Evolutionary conservation across 768 basidiomycete species (phyloP), one percentile per base, ranked within the genome.

Genomic region (Galerina marginata): DNA sequence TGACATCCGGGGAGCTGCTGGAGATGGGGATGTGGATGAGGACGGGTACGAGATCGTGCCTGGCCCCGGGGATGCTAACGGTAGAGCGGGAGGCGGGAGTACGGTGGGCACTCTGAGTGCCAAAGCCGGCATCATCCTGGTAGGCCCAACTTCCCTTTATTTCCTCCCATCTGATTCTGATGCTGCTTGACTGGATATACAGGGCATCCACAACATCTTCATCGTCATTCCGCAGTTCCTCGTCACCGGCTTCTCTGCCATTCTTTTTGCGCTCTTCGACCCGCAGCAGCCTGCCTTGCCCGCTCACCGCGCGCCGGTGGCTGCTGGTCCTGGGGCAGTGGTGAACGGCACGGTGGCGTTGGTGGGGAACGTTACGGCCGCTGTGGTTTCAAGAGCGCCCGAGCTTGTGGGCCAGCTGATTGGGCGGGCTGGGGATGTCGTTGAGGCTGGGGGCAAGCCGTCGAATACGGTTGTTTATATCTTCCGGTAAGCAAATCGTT

Each of bases 121-220:
- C 6, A 95, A 95, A 72, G 92, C 95, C 0, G 96, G 96, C 6
- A 89, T 94, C 43, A 94, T 95, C 54, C 75, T 95, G 60, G 91
- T 93, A 64, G 60, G 88, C 81, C 49, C 29, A 20, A 23, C 9
- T 23, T 57, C 33, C 44, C 36, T 10, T 9, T 56, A 26, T 16
- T 33, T 37, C 23, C 2, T 40, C 29, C 42, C 42, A n/a, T 37
- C 48, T 20, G 20, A 20, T 20, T 40, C 56, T 54, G 9, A 56
- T 44, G 37, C n/a, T 20, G 20, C 29, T 7, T 33, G 29, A 29
- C 38, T 46, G 37, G 25, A 23, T 43, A 6, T 39, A 25, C 61
- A 95, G 93, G 95, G 96, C 42, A 96, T 98, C 54, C 95, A 98
- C 74, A 98, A 97, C 69, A 85, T 97, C 59, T 96, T 92, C 74